Base-by-base conservation (phyloP, 257 asterid species). In the Solanum okadae region DNA sequence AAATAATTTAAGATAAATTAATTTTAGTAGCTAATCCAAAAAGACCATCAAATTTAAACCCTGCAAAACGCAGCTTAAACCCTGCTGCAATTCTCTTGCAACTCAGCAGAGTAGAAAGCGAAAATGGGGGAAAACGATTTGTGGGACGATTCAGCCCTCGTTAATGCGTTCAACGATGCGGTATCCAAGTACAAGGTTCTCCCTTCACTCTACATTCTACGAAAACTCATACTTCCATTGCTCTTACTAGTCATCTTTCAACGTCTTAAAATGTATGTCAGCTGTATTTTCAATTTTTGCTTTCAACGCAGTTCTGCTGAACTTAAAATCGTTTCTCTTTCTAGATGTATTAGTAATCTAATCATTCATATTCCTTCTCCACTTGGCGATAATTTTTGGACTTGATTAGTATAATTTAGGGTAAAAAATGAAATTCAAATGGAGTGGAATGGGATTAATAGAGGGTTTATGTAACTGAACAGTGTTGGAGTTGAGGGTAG, bases 101-200 rank as follows among this genome's bases (percentile, higher is more conserved):
- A 61, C 18, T 77, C 20, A 15, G 40, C 61, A 88, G 59, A 75
- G 83, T 22, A 37, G 83, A 75, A 77, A 77, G 87, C 76, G 40
- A 46, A 34, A 78, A 93, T 94, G 95, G 96, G 91, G 89, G 93
- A 86, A 72, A 92, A 91, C 52, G 96, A 93, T 33, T 89, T 96
- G 0, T 95, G 98, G 98, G 98, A 94, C 88, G 99, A 96, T 90
- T 92, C 97, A 35, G 94, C 92, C 33, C 95, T 96, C 59, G 76
- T 94, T 90, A 88, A 90, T 71, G 99, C 99, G 83, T 94, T 94
- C 92, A 92, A 95, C 86, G 83, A 85, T 63, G 94, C 95, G 87
- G 49, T 95, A 73, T 90, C 93, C 88, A 93, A 92, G 49, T 94
- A 92, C 92, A 95, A 93, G 98, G 98, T 90, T 52, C 12, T 40